These are phyloP conservation scores for Dendrobium chrysotoxum DNA, from an alignment of 106 monocot genomes.

Conservation along the genomic window DNA sequence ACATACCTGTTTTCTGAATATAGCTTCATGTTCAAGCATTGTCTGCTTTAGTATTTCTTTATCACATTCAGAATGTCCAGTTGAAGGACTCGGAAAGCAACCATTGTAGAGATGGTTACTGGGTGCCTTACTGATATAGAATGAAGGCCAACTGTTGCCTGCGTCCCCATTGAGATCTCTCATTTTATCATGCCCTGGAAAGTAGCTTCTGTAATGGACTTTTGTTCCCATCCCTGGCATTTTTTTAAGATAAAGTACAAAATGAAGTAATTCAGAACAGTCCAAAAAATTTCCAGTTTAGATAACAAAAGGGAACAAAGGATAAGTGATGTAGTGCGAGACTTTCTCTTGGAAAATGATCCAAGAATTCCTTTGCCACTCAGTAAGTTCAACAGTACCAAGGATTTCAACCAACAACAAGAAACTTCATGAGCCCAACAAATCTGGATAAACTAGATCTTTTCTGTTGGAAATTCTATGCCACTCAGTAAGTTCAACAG, in stretches of 20 bases:
- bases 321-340: neutral
- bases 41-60: constrained; percentile 64
- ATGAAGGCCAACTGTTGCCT: constrained; percentile 23
- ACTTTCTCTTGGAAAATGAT: neutral
- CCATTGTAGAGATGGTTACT: constrained; percentile 21
- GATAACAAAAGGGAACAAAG: neutral
- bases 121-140: constrained; percentile 21
- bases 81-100: constrained; percentile 7
- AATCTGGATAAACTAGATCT: no score
- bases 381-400: neutral
- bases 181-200: constrained; percentile 31
- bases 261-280: neutral
- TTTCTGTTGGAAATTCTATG: no score
- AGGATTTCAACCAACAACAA: no score
- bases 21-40: constrained; percentile 88
- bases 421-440: no score
- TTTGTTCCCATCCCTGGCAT: constrained; percentile 53
- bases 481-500: neutral
- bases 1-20: constrained; percentile 77
- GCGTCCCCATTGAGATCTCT: constrained; percentile 35
- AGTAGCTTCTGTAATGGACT: constrained; percentile 40
- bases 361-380: neutral
- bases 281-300: neutral
- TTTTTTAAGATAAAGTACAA: neutral
- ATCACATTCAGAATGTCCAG: constrained; percentile 44